Evolutionary conservation across 192 early-diverging fungal species (phyloP).

Genomic region (Cetraspora pellucida): DNA sequence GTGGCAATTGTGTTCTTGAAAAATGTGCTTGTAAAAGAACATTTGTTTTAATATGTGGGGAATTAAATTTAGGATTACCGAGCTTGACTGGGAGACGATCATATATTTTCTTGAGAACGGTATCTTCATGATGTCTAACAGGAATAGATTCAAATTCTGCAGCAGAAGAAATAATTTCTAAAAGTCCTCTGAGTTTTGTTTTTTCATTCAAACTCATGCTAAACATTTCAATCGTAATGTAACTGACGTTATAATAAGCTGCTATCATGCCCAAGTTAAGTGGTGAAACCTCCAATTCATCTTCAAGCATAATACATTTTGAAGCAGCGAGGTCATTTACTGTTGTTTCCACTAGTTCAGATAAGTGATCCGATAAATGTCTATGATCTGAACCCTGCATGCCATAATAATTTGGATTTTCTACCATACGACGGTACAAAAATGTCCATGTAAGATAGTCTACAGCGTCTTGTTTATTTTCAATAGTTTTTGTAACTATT

Average conservation of each 20-base stretch:
- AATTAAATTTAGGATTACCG: slow-evolving; percentile 71
- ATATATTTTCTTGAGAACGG: slow-evolving; percentile 75
- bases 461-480: slow-evolving; percentile 97
- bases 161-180: slow-evolving; percentile 92
- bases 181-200: slow-evolving; percentile 86
- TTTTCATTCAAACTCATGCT: slow-evolving; percentile 81
- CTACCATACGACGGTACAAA: slow-evolving; percentile 91
- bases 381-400: slow-evolving; percentile 84
- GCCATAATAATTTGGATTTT: slow-evolving; percentile 98
- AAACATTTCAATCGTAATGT: slow-evolving; percentile 93
- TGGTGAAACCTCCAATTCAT: slow-evolving; percentile 74
- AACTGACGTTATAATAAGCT: slow-evolving; percentile 95
- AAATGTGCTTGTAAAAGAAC: slow-evolving; percentile 96
- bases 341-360: slow-evolving; percentile 92
- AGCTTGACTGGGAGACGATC: slow-evolving; percentile 82
- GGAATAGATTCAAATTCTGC: slow-evolving; percentile 93
- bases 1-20: slow-evolving; percentile 81
- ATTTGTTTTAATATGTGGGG: slow-evolving; percentile 91
- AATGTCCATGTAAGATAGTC: slow-evolving; percentile 99
- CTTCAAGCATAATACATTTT: slow-evolving; percentile 78
- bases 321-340: slow-evolving; percentile 82
- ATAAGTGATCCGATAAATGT: slow-evolving; percentile 90
- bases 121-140: slow-evolving; percentile 92
- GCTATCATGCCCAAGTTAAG: slow-evolving; percentile 98
- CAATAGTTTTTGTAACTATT: slow-evolving; percentile 91